Conservation (phyloP, 176 grass and related monocot genomes). For the Cenchrus americanus region DNA sequence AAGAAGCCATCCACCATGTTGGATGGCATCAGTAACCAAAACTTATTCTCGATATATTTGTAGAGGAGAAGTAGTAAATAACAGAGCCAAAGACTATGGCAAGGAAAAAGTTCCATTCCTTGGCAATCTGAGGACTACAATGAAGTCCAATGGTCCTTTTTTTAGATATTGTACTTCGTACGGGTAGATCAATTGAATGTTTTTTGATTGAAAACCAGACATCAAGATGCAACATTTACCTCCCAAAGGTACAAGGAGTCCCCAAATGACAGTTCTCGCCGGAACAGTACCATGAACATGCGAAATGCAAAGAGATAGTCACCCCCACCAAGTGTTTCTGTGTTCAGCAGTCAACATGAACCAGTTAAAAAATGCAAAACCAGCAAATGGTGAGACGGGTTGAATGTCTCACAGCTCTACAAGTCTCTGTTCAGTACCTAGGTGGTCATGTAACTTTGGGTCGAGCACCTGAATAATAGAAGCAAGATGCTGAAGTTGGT, state of each 20-base stretch:
- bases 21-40: neutral
- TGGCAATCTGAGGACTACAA: neutral
- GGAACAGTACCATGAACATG: slow-evolving; percentile 99
- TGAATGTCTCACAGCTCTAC: slow-evolving; percentile 8
- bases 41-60: slow-evolving; percentile 25
- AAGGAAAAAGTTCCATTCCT: neutral
- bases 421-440: slow-evolving; percentile 62
- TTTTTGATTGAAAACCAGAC: neutral
- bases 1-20: slow-evolving; percentile 21
- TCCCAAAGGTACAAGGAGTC: slow-evolving; percentile 99
- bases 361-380: slow-evolving; percentile 34
- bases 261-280: slow-evolving; percentile 93
- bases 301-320: slow-evolving; percentile 99
- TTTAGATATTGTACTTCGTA: slow-evolving; percentile 4
- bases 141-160: neutral
- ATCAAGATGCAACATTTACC: slow-evolving; percentile 52
- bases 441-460: slow-evolving; percentile 92
- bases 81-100: slow-evolving; percentile 20
- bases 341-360: slow-evolving; percentile 31
- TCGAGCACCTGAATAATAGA: slow-evolving; percentile 97
- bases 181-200: neutral
- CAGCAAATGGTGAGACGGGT: slow-evolving; percentile 26
- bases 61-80: slow-evolving; percentile 20
- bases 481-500: slow-evolving; percentile 90
- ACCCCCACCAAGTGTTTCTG: slow-evolving; percentile 91